Conservation (phyloP, 306 rosid species). For the Cucurbita ficifolia region DNA sequence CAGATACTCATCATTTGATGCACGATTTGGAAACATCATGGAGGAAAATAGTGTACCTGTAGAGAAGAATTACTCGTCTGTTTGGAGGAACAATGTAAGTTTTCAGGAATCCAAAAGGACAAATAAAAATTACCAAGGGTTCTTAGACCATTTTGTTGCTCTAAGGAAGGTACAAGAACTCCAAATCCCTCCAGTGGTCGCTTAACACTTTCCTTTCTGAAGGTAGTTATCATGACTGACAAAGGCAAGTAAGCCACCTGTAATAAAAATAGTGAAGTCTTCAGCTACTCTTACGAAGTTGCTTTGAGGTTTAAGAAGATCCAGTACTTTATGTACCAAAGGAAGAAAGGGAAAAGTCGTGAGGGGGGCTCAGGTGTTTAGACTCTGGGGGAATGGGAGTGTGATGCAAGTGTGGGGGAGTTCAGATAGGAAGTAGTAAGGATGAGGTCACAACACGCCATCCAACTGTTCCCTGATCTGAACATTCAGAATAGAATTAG, state of each 20-base stretch:
- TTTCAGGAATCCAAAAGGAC: slow-evolving; percentile 4
- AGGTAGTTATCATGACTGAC: slow-evolving; percentile 65
- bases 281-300: background rate
- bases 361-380: background rate
- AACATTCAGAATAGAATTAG: background rate
- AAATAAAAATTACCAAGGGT: slow-evolving; percentile 63
- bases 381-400: background rate
- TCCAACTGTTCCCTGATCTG: background rate
- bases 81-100: slow-evolving; percentile 3
- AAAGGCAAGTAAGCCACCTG: slow-evolving; percentile 77
- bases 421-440: background rate
- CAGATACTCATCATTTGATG: slow-evolving; percentile 56
- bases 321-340: background rate
- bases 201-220: slow-evolving; percentile 64
- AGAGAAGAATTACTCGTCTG: slow-evolving; percentile 3
- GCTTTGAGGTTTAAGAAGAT: background rate
- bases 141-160: slow-evolving; percentile 60
- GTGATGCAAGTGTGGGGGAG: background rate
- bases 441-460: background rate
- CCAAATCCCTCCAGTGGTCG: slow-evolving; percentile 94
- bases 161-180: slow-evolving; percentile 84
- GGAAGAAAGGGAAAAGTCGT: background rate
- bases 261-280: slow-evolving; percentile 10
- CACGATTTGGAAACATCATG: slow-evolving; percentile 92
- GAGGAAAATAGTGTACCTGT: slow-evolving; percentile 92